Percentiles rank a stretch among this genome's conserved stretches.
Conservation (phyloP, 2,329 filamentous ascomycete genomes). For the Aspergillus thermomutatus region DNA sequence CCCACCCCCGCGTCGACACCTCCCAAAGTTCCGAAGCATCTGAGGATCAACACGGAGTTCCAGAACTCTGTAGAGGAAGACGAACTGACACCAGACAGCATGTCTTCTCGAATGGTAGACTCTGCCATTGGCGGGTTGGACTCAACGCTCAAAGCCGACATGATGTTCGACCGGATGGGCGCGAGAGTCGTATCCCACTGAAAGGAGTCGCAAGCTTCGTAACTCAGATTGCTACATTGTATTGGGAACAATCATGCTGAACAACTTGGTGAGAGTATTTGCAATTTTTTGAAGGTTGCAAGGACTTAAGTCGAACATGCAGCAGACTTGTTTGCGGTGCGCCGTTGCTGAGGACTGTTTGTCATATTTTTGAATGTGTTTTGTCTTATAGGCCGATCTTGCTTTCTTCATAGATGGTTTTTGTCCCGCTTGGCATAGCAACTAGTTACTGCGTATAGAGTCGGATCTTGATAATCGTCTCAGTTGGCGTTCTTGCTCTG, state of each 20-base stretch:
- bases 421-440: neutral
- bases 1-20: conserved; percentile 27
- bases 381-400: neutral
- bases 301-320: neutral
- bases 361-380: neutral
- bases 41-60: conserved; percentile 45
- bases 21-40: conserved; percentile 35
- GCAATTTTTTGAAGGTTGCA: neutral
- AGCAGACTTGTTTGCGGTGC: neutral
- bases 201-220: neutral
- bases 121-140: conserved; percentile 44
- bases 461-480: neutral
- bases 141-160: conserved; percentile 38
- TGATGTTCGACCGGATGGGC: conserved; percentile 44
- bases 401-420: neutral
- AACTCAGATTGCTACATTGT: neutral
- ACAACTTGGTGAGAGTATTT: neutral
- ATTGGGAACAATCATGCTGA: neutral
- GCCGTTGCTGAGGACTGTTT: neutral
- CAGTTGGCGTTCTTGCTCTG: neutral
- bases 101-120: conserved; percentile 47
- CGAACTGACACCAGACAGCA: conserved; percentile 47
- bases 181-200: conserved; percentile 33
- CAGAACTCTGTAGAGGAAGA: conserved; percentile 37
- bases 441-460: neutral